These are phyloP conservation scores for Teratosphaeria gauchensis DNA, from an alignment of 2,329 filamentous ascomycete genomes.

Conservation along the genomic window DNA sequence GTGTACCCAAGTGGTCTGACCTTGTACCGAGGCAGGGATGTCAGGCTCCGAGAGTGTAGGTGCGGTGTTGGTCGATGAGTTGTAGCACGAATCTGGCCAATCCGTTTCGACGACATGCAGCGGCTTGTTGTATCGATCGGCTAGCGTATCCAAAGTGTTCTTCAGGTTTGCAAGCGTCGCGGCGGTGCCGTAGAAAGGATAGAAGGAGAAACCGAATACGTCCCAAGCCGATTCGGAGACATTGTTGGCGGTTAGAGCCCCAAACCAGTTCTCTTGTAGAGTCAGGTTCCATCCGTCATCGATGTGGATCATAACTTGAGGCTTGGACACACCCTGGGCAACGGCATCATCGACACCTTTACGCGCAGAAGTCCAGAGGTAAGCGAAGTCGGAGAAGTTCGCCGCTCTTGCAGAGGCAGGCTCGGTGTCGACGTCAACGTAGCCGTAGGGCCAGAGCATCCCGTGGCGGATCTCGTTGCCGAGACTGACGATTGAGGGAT, in stretches of 20 bases:
- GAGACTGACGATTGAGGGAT: slow-evolving; percentile 32
- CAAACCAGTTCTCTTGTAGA: slow-evolving; percentile 24
- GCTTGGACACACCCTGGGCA: slow-evolving; percentile 19
- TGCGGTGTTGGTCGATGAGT: slow-evolving; percentile 5
- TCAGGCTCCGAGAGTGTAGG: slow-evolving; percentile 25
- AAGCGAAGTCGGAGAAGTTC: slow-evolving; percentile 27
- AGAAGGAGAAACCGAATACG: slow-evolving; percentile 18
- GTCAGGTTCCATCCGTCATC: slow-evolving; percentile 26
- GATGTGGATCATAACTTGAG: slow-evolving; percentile 27
- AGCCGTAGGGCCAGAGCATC: slow-evolving; percentile 30
- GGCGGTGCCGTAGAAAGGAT: slow-evolving; percentile 25
- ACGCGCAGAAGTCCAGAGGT: slow-evolving; percentile 21
- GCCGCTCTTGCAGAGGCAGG: slow-evolving; percentile 22
- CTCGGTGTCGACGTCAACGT: slow-evolving; percentile 27
- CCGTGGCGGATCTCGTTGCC: slow-evolving; percentile 32
- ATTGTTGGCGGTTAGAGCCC: slow-evolving; percentile 17
- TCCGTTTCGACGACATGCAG: slow-evolving; percentile 26
- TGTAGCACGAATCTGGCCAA: slow-evolving; percentile 22
- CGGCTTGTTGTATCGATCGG: slow-evolving; percentile 22
- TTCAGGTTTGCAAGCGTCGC: slow-evolving; percentile 23
- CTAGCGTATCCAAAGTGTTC: slow-evolving; percentile 16
- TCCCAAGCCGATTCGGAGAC: slow-evolving; percentile 21
- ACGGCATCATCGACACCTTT: slow-evolving; percentile 25
- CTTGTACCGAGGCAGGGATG: slow-evolving; percentile 16
- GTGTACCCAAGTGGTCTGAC: slow-evolving; percentile 22